A percentile compares a stretch with the other conserved stretches of the same genome.
Evolutionary conservation across 2,329 filamentous ascomycete species (phyloP).

Genomic region (Penicillium aurantiogriseum): DNA sequence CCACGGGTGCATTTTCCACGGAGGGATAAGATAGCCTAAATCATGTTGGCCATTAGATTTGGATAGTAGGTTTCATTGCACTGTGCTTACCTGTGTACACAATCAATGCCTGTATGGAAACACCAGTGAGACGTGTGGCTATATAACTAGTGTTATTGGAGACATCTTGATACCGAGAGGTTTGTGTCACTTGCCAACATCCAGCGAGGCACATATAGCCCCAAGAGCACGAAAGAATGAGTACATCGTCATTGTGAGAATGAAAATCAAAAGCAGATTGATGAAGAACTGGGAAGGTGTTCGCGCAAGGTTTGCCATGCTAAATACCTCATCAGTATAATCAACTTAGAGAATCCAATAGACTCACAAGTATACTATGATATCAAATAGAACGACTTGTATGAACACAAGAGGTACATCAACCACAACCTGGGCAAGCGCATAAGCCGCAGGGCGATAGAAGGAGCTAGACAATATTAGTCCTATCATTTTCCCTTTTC

Average conservation of each 20-base stretch:
- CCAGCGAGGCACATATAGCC: slow-evolving; percentile 50
- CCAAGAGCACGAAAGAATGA: slow-evolving; percentile 54
- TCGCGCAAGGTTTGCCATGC: slow-evolving; percentile 55
- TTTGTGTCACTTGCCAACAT: slow-evolving; percentile 41
- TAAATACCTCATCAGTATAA: slow-evolving; percentile 12
- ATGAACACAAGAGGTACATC: slow-evolving; percentile 59
- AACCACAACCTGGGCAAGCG: slow-evolving; percentile 57
- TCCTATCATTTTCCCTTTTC: background rate
- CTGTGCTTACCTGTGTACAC: slow-evolving; percentile 53
- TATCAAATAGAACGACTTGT: slow-evolving; percentile 58
- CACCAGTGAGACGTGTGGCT: slow-evolving; percentile 51
- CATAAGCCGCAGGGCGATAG: slow-evolving; percentile 62
- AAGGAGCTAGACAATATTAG: slow-evolving; percentile 50
- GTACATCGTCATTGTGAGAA: slow-evolving; percentile 56
- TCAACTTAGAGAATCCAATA: fast-evolving
- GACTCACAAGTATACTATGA: slow-evolving; percentile 59
- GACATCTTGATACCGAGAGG: background rate
- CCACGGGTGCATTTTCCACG: slow-evolving; percentile 63
- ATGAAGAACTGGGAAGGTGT: slow-evolving; percentile 64
- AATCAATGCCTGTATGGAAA: slow-evolving; percentile 52
- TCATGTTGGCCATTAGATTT: background rate
- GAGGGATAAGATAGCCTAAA: slow-evolving; percentile 60
- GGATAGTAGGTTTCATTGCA: fast-evolving
- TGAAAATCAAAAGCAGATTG: slow-evolving; percentile 54
- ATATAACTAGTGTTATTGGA: slow-evolving; percentile 5